Evolutionary conservation across 2,329 filamentous ascomycete species (phyloP).

Genomic region (Fusarium tupiense): DNA sequence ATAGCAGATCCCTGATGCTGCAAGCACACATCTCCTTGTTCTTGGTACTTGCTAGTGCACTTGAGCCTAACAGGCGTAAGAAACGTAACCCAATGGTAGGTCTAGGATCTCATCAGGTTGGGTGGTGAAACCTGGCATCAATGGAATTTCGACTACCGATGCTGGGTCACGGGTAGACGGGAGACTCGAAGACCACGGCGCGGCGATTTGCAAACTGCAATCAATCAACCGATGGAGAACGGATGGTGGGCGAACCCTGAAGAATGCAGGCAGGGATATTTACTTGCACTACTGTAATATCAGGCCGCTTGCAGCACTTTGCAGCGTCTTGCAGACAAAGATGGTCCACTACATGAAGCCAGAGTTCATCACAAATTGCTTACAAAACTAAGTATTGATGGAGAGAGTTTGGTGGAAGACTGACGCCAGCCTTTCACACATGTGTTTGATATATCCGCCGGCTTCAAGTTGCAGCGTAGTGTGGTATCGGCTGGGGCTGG

Average conservation of each 20-base stretch:
- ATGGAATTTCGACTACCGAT: slow-evolving; percentile 7
- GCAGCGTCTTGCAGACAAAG: slow-evolving; percentile 21
- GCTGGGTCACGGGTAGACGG: slow-evolving; percentile 7
- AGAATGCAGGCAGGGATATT: slow-evolving; percentile 36
- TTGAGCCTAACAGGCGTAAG: neutral
- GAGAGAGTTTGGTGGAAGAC: neutral
- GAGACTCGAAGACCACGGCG: slow-evolving; percentile 1
- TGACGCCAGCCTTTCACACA: neutral
- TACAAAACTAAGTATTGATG: neutral
- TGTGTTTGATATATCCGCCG: neutral
- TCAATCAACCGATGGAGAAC: neutral
- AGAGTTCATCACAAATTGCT: neutral
- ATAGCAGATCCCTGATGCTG: slow-evolving; percentile 2
- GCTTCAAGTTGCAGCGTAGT: neutral
- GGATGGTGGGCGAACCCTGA: slow-evolving; percentile 36
- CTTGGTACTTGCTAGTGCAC: slow-evolving; percentile 17
- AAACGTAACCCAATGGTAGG: slow-evolving; percentile 5
- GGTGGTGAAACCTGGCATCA: slow-evolving; percentile 25
- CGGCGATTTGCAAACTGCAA: neutral
- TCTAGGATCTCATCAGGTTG: neutral
- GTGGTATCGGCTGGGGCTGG: neutral
- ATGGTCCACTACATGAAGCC: slow-evolving; percentile 24
- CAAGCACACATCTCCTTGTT: slow-evolving; percentile 14
- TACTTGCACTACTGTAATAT: slow-evolving; percentile 27
- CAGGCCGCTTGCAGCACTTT: slow-evolving; percentile 38